Evolutionary conservation across 768 basidiomycete genomes (phyloP).

Genomic region (Amanita muscaria): DNA sequence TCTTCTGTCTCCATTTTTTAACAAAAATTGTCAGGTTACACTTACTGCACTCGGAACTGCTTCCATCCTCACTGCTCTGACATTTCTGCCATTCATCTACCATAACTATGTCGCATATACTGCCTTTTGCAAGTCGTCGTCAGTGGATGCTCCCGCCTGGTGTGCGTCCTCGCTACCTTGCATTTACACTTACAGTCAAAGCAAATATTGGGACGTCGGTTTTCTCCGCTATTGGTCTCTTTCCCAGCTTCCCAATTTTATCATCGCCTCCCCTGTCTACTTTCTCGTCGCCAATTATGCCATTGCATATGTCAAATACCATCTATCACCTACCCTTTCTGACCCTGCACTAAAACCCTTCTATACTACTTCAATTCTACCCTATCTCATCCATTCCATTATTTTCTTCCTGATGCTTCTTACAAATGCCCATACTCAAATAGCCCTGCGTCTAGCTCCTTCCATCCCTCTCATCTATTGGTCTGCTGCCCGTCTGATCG

Average conservation of each 20-base stretch:
- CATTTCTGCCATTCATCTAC: slow-evolving; percentile 56
- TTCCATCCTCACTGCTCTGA: slow-evolving; percentile 32
- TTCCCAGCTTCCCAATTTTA: slow-evolving; percentile 81
- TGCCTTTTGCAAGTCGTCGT: slow-evolving; percentile 47
- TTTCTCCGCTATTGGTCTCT: slow-evolving; percentile 81
- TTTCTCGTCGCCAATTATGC: slow-evolving; percentile 34
- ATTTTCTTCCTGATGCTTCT: slow-evolving; percentile 54
- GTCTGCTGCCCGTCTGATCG: slow-evolving; percentile 66
- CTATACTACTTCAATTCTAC: slow-evolving; percentile 33
- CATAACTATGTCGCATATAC: slow-evolving; percentile 65
- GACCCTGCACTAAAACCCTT: background rate
- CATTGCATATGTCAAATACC: slow-evolving; percentile 16
- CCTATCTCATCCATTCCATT: slow-evolving; percentile 71
- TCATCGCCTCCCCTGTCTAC: slow-evolving; percentile 69
- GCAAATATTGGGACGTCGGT: slow-evolving; percentile 80
- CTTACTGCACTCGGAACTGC: slow-evolving; percentile 26
- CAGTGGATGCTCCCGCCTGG: slow-evolving; percentile 39
- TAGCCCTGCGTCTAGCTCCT: slow-evolving; percentile 67
- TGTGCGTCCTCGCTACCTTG: slow-evolving; percentile 53
- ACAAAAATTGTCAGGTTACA: slow-evolving; percentile 28
- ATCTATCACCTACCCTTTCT: slow-evolving; percentile 1
- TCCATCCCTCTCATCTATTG: slow-evolving; percentile 80
- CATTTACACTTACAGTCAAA: slow-evolving; percentile 78
- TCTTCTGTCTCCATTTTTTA: slow-evolving; percentile 2
- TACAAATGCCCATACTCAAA: slow-evolving; percentile 82